phyloP scores from a whole-genome alignment of 2,329 filamentous ascomycete species.

The Hypoxylon sp. region DNA sequence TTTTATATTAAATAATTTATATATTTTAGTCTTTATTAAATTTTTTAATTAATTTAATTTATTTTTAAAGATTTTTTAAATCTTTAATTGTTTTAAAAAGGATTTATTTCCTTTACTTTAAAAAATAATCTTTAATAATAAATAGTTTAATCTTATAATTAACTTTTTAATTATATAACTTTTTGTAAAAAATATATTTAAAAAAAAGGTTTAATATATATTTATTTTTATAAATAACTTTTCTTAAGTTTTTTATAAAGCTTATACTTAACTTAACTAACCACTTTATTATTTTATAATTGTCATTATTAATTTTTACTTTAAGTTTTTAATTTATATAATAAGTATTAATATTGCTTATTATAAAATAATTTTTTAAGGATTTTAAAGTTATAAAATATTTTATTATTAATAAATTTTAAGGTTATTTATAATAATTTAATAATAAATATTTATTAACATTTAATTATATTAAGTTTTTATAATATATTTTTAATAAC shows the following conservation, averaged over 20 bases:
- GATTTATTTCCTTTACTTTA: conserved; percentile 14
- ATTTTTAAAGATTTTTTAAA: conserved; percentile 15
- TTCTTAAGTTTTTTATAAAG: conserved; percentile 9
- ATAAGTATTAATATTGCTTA: conserved; percentile 3
- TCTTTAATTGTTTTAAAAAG: conserved; percentile 4
- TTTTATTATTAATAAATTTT: conserved; percentile 1
- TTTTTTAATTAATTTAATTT: conserved; percentile 17
- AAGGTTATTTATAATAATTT: conserved; percentile 23
- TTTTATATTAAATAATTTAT: conserved; percentile 11
- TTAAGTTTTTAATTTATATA: background rate
- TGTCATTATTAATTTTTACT: conserved; percentile 4
- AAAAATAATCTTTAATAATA: conserved; percentile 10
- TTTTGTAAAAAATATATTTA: conserved; percentile 11
- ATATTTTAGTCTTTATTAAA: conserved; percentile 13
- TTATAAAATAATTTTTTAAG: conserved; percentile 17
- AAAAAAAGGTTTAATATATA: conserved; percentile 6
- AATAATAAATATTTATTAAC: conserved; percentile 8
- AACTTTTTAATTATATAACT: conserved; percentile 10
- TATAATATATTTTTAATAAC: conserved; percentile 5
- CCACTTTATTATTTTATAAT: conserved; percentile 1
- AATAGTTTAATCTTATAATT: conserved; percentile 1
- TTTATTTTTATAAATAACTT: conserved; percentile 12
- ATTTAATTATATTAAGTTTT: background rate
- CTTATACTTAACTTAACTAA: conserved; percentile 7
- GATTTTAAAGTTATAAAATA: conserved; percentile 15